Percentiles rank a stretch among this genome's conserved stretches.
Evolutionary conservation across 179 eudicot genomes (phyloP).

Genomic region (Vitellaria paradoxa): DNA sequence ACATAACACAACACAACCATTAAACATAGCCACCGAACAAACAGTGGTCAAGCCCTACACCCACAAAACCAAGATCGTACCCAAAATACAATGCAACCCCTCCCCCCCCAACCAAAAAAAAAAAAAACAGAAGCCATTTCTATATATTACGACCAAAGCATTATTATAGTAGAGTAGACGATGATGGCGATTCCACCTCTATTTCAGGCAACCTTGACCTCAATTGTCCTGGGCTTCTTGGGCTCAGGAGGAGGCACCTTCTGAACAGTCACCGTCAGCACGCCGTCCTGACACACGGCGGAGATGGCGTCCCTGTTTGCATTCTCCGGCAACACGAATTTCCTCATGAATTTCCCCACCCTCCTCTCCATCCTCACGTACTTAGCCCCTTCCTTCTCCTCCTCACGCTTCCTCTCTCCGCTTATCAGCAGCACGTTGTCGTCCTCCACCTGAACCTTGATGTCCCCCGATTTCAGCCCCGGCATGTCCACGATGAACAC

Average conservation of each 20-base stretch:
- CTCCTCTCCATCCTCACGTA: constrained; percentile 63
- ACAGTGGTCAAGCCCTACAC: too few species aligned
- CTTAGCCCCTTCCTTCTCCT: constrained; percentile 42
- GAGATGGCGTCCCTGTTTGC: constrained; percentile 34
- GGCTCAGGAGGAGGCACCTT: constrained; percentile 47
- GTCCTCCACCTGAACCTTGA: constrained; percentile 60
- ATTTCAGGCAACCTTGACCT: constrained; percentile 23
- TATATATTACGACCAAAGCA: not conserved
- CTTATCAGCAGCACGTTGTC: constrained; percentile 46
- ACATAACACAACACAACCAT: too few species aligned
- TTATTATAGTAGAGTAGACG: not conserved
- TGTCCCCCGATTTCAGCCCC: constrained; percentile 47
- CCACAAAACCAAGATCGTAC: too few species aligned
- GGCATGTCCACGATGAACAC: constrained; percentile 63
- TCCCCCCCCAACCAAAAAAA: too few species aligned
- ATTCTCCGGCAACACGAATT: constrained; percentile 60
- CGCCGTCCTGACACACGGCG: constrained; percentile 58
- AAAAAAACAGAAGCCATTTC: too few species aligned
- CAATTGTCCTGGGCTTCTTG: constrained; percentile 40
- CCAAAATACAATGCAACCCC: too few species aligned
- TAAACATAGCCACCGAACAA: too few species aligned
- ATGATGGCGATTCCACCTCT: not conserved
- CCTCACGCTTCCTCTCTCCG: constrained; percentile 54
- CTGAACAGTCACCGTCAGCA: constrained; percentile 38
- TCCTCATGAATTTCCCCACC: constrained; percentile 69